Evolutionary conservation across 1,284 basidiomycete genomes (phyloP), one percentile per base, ranked within the genome.

Genomic region (Coniferiporia sulphurascens): DNA sequence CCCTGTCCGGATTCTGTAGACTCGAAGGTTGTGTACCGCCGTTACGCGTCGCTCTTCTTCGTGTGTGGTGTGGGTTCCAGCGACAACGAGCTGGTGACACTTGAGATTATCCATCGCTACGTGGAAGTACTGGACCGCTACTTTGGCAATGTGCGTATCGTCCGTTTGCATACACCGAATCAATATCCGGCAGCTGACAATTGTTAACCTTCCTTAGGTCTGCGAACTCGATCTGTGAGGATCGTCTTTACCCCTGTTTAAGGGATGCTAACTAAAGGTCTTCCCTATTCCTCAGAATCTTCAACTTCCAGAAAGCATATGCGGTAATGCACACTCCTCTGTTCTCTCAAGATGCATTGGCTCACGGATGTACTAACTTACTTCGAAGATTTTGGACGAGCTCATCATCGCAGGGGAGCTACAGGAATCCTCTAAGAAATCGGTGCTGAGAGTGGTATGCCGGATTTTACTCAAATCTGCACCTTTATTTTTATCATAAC

Each of bases 41-140:
- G 97, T 71, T 99, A 99, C 70, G 97, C 97, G 2, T 97, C 94
- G 15, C 77, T 99, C 46, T 99, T 99, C 84, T 99, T 99, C 77
- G 93, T 99, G 48, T 91, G 87, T 65, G 95, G 96, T 46, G 92
- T 99, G 67, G 84, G 86, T 52, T 86, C 87, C 44, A 81, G 80
- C 48, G 97, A 99, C 77, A 99, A 99, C 72, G 84, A 86, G 68
- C 58, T 62, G 27, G 44, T 62, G 9, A 62, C 61, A 9, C 58
- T 62, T 9, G 61, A 62, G 55, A 59, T 62, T 15, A 62, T 99
- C 58, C 97, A 99, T 74, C 87, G 97, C 70, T 99, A 97, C 69
- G 97, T 99, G 62, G 97, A 99, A 71, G 92, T 99, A n/a, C 76
- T 99, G 59, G 97, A 99, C 73, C 83, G 96, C 53, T 99, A 99